Evolutionary conservation across 176 grass and related monocot species (phyloP).

Genomic region (Carex pumila): DNA sequence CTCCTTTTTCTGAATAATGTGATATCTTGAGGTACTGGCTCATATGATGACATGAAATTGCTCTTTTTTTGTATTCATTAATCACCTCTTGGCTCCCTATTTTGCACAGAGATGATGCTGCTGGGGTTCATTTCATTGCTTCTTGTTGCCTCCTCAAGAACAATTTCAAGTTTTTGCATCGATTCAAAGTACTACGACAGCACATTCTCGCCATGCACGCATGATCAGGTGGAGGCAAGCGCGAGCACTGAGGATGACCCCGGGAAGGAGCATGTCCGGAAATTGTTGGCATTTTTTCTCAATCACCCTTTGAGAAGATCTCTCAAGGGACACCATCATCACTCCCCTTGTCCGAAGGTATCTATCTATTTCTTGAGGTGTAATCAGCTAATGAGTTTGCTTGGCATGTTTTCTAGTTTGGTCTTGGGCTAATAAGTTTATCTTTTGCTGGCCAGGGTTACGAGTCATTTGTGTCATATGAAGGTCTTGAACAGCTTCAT

Average conservation of each 20-base stretch:
- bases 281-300: conserved; percentile 36
- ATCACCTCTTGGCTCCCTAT: background rate
- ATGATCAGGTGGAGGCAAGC: conserved; percentile 49
- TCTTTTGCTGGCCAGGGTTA: conserved; percentile 49
- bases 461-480: conserved; percentile 88
- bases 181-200: conserved; percentile 70
- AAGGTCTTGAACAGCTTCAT: conserved; percentile 91
- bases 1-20: background rate
- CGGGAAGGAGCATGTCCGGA: conserved; percentile 10
- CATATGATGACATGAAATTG: background rate
- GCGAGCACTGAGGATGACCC: conserved; percentile 27
- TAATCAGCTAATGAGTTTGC: background rate
- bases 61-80: background rate
- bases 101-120: conserved; percentile 82
- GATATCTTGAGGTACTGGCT: background rate
- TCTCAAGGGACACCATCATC: conserved; percentile 32
- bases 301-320: conserved; percentile 49
- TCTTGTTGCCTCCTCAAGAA: conserved; percentile 70
- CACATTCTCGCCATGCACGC: conserved; percentile 81
- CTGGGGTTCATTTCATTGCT: conserved; percentile 95
- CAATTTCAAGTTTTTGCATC: conserved; percentile 85
- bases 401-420: background rate
- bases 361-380: conserved; percentile 18
- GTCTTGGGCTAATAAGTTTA: background rate
- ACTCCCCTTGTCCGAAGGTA: conserved; percentile 47